Conservation (phyloP, 371 early-diverging fungal species). For the Actinomucor elegans region DNA sequence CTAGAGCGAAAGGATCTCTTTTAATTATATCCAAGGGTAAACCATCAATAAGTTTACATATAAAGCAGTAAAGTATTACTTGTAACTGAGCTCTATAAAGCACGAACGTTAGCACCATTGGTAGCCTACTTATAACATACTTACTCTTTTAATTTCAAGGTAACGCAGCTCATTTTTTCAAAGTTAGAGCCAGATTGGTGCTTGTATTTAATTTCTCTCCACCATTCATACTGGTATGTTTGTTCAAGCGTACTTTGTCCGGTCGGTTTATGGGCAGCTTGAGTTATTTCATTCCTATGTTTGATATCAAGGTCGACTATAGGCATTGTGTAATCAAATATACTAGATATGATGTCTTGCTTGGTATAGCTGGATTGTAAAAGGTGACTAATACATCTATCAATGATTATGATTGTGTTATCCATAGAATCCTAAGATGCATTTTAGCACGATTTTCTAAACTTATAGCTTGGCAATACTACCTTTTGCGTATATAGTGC, state of each 20-base stretch:
- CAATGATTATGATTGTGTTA: background rate
- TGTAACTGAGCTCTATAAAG: conserved; percentile 19
- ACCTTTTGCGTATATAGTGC: conserved; percentile 18
- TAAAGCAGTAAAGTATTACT: conserved; percentile 17
- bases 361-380: background rate
- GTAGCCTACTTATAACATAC: background rate
- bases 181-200: background rate
- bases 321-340: conserved; percentile 9
- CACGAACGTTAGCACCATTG: no score
- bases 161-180: conserved; percentile 1
- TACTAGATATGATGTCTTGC: conserved; percentile 7
- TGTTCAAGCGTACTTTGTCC: conserved; percentile 6
- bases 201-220: conserved; percentile 6
- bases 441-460: background rate
- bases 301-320: conserved; percentile 6
- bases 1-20: conserved; percentile 9
- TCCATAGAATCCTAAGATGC: background rate
- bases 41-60: conserved; percentile 1
- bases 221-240: conserved; percentile 10
- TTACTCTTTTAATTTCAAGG: conserved; percentile 20
- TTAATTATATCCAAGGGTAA: background rate
- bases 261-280: background rate
- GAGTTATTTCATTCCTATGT: background rate
- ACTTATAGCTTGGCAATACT: background rate
- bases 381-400: conserved; percentile 6